Evolutionary conservation across 2,329 filamentous ascomycete species (phyloP), one percentile per base, ranked within the genome.

Genomic region (Blastomyces silverae): DNA sequence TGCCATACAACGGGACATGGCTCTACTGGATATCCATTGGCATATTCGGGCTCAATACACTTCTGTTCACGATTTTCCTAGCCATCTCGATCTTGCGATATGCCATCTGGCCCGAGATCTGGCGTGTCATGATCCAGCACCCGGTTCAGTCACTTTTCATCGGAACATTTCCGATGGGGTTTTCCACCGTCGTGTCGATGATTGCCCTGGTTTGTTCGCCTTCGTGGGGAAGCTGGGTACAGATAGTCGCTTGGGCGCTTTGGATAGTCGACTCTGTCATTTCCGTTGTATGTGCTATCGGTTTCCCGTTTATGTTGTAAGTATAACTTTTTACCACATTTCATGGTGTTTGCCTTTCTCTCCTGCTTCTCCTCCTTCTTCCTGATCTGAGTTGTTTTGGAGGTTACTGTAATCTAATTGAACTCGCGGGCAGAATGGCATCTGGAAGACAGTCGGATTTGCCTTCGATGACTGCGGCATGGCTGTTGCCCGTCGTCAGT

Each of bases 81-180:
- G 65, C 76, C 6, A 80, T 87, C 57, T 86, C 84, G 1, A 64
- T 84, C 1, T 72, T 87, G 2, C 82, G 88, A 4, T 91, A 90
- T 69, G 77, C 78, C 0, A 70, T 89, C 1, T 90, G 88, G 70
- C 88, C 87, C 0, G 80, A 83, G 65, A 85, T 89, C 39, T 90
- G 87, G 82, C 71, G 65, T 0, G 84, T 82, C 20, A 89, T 91
- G 87, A 82, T 90, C 46, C 76, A 79, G 1, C 85, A 91, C 71
- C 87, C 86, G 0, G 82, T 82, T 0, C 86, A 91, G 70, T 87
- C 84, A 1, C 79, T 91, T 63, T 91, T 90, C 68, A 76, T 91
- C 3, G 88, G 84, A 0, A 87, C 85, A 0, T 82, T 89, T 42
- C 87, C 87, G 0, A 89, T 90, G 85, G 87, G 82, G 0, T 82